Percentiles rank a stretch among this genome's conserved stretches.
Conservation (phyloP, 805 yeast genomes). For the Myxozyma monticola region DNA sequence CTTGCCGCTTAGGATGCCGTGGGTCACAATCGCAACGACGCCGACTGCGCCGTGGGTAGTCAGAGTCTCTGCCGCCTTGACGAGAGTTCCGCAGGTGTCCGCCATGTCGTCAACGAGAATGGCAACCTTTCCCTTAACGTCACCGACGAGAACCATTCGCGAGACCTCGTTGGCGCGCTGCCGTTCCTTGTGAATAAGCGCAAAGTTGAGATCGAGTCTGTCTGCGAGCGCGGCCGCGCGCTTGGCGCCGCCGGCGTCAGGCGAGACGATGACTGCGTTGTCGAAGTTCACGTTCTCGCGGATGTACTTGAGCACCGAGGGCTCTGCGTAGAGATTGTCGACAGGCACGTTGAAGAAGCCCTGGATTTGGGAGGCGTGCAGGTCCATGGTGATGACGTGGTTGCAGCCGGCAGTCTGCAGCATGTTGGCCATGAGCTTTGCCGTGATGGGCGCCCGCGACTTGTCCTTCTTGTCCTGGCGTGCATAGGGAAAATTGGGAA, state of each 20-base stretch:
- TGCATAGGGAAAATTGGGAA: constrained; percentile 95
- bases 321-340: constrained; percentile 94
- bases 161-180: constrained; percentile 93
- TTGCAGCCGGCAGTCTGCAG: constrained; percentile 91
- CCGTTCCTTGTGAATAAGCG: constrained; percentile 94
- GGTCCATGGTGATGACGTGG: constrained; percentile 94
- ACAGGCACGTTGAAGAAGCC: constrained; percentile 96
- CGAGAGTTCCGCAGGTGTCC: constrained; percentile 95
- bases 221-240: constrained; percentile 95
- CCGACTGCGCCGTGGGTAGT: constrained; percentile 76
- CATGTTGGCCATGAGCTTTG: constrained; percentile 88
- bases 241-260: constrained; percentile 99
- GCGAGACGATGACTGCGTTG: constrained; percentile 81
- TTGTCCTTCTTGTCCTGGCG: constrained; percentile 97
- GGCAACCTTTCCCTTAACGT: constrained; percentile 79
- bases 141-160: constrained; percentile 94
- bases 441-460: constrained; percentile 94
- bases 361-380: constrained; percentile 97
- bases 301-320: constrained; percentile 80
- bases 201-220: constrained; percentile 85
- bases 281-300: constrained; percentile 57
- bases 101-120: constrained; percentile 96
- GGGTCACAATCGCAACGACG: constrained; percentile 93
- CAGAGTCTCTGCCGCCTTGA: constrained; percentile 88
- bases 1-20: constrained; percentile 85